phyloP scores from a whole-genome alignment of 2,329 filamentous ascomycete genomes.

The Fusarium globosum region DNA sequence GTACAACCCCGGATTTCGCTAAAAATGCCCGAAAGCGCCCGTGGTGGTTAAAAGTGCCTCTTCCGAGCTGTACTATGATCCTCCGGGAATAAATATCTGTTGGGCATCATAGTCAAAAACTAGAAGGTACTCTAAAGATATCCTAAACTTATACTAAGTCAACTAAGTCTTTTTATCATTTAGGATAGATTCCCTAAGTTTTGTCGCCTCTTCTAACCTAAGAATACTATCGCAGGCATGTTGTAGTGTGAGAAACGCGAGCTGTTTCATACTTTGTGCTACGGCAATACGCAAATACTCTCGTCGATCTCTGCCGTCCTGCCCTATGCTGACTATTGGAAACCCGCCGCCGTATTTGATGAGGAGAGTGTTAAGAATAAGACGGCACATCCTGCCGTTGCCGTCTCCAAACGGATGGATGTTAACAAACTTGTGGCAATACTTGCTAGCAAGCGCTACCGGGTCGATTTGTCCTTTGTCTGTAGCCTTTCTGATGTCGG shows the following conservation, averaged over 20 bases:
- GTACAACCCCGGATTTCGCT: background rate
- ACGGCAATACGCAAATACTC: background rate
- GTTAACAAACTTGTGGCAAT: conserved; percentile 47
- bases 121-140: too few relatives aligned
- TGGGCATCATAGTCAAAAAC: background rate
- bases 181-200: background rate
- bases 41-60: conserved; percentile 10
- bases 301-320: background rate
- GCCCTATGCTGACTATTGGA: background rate
- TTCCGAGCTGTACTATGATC: background rate
- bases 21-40: background rate
- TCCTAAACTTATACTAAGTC: background rate
- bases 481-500: background rate
- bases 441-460: conserved; percentile 36
- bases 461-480: background rate
- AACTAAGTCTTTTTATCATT: background rate
- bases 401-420: conserved; percentile 53
- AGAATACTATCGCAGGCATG: background rate
- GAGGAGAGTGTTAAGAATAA: conserved; percentile 50
- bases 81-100: background rate
- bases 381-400: conserved; percentile 49
- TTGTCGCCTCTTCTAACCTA: background rate
- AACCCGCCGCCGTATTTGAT: conserved; percentile 31
- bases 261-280: background rate
- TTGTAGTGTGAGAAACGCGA: background rate